Evolutionary conservation across 139 green algal genomes (phyloP), one percentile per base, ranked within the genome.

Genomic region (Tetraselmis chui): DNA sequence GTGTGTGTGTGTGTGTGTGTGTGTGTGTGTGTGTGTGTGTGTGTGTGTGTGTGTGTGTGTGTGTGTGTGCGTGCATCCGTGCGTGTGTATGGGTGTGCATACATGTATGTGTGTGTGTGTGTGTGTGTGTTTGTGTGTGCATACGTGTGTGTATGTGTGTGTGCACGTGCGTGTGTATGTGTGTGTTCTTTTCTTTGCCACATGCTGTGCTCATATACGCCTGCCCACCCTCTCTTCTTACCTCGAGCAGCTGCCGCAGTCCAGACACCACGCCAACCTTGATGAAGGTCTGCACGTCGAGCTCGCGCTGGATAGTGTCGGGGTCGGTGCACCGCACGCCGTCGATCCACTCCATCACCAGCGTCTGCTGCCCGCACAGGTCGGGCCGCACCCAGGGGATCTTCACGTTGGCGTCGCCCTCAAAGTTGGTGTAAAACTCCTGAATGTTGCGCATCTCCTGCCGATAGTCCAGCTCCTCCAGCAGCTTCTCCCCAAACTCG

Each of bases 291-390:
- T 94, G 79, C 45, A 97, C 89, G 80, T 97, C 89, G 2, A 98
- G 45, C 45, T 67, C 45, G 18, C 45, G 45, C 45, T 67, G 45
- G 45, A 67, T 67, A 18, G 45, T 67, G 45, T 88, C 82, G n/a
- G 86, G 87, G 76, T 98, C 90, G 2, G 95, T 98, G 89, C 95
- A 98, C 45, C 96, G 89, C 29, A 99, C 91, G 77, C 97, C 97
- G 79, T 99, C 94, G 77, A 99, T 98, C 97, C 97, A 99, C 90
- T 99, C 97, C 97, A 99, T 99, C 22, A 96, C 89, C 30, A 99
- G 87, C 31, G 98, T 85, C 22, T 88, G 82, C 59, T 79, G 81
- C 27, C 91, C 90, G 75, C 88, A 95, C 83, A 98, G 86, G 84
- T 97, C 93, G 26, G 78, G 79, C 32, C 94, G 91, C 83, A 96